These are phyloP conservation scores for Zymoseptoria brevis DNA, from an alignment of 2,329 filamentous ascomycete genomes.

Conservation along the genomic window DNA sequence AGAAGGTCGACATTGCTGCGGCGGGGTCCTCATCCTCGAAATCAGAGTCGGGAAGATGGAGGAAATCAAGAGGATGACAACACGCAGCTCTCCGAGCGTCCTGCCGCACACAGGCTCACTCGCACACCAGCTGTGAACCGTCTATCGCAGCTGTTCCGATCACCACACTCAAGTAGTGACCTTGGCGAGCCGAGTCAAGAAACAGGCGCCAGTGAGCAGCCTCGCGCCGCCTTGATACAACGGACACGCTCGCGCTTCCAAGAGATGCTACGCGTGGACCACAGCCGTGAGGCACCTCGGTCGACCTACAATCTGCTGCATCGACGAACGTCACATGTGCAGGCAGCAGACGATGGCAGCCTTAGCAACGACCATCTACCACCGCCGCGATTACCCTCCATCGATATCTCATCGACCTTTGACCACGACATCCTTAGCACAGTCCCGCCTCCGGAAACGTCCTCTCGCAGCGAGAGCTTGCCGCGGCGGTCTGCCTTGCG, in stretches of 20 bases:
- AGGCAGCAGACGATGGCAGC: slow-evolving; percentile 13
- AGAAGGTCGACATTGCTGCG: neutral
- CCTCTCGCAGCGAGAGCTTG: slow-evolving; percentile 21
- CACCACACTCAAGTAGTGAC: neutral
- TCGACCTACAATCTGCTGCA: slow-evolving; percentile 14
- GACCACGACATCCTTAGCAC: slow-evolving; percentile 29
- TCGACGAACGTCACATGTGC: slow-evolving; percentile 20
- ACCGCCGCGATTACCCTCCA: slow-evolving; percentile 26
- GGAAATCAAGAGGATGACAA: neutral
- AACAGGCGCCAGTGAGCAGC: neutral
- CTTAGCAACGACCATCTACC: slow-evolving; percentile 18
- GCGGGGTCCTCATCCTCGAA: neutral
- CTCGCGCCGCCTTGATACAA: slow-evolving; percentile 10
- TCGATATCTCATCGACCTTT: slow-evolving; percentile 27
- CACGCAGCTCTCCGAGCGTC: neutral
- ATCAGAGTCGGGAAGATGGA: neutral
- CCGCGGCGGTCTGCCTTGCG: slow-evolving; percentile 22
- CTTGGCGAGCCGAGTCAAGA: neutral
- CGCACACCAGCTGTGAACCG: slow-evolving; percentile 4
- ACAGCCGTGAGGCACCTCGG: slow-evolving; percentile 7
- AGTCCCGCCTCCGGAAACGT: slow-evolving; percentile 15
- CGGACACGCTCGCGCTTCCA: slow-evolving; percentile 20
- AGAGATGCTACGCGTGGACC: slow-evolving; percentile 16
- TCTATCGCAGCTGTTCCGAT: slow-evolving; percentile 8
- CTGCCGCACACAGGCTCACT: neutral